phyloP scores from a whole-genome alignment of 1,139 yeast genomes.

The Zygotorulaspora mrakii region DNA sequence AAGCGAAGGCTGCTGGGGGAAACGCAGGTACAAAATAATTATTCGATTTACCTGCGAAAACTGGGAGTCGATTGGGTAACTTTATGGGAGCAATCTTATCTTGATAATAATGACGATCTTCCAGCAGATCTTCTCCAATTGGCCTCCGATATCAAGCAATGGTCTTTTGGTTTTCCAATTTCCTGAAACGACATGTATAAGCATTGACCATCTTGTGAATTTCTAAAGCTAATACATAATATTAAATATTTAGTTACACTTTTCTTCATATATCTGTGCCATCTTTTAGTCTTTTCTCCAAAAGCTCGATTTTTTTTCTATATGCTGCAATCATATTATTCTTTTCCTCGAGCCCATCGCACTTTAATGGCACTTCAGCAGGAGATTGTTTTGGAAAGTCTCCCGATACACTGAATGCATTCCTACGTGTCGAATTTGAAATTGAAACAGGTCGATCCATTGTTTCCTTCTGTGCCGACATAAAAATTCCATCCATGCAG shows the following conservation, averaged over 20 bases:
- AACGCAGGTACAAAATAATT: conserved; percentile 1
- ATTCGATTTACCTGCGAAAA: conserved; percentile 7
- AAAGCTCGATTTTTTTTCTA: conserved; percentile 21
- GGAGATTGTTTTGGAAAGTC: conserved; percentile 1
- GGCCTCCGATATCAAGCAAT: conserved; percentile 2
- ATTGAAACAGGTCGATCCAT: conserved; percentile 7
- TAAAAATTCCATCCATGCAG: no score
- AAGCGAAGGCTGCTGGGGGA: conserved; percentile 11
- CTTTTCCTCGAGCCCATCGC: conserved; percentile 22
- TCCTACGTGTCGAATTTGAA: conserved; percentile 7
- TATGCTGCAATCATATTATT: conserved; percentile 26
- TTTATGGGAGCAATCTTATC: conserved; percentile 20
- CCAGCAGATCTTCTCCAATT: conserved; percentile 4
- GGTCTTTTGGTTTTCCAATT: neutral
- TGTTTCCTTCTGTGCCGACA: conserved; percentile 4
- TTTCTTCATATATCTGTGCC: conserved; percentile 1
- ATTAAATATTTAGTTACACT: no score
- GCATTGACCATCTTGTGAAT: no score
- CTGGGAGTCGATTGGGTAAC: conserved; percentile 16
- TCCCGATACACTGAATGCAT: conserved; percentile 12
- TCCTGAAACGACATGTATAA: no score
- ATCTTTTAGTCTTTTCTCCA: conserved; percentile 19
- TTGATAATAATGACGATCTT: conserved; percentile 13
- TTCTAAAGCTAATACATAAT: no score
- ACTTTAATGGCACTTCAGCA: conserved; percentile 2